Conservation (phyloP, 768 basidiomycete species). For the Tylopilus rubrobrunneus region DNA sequence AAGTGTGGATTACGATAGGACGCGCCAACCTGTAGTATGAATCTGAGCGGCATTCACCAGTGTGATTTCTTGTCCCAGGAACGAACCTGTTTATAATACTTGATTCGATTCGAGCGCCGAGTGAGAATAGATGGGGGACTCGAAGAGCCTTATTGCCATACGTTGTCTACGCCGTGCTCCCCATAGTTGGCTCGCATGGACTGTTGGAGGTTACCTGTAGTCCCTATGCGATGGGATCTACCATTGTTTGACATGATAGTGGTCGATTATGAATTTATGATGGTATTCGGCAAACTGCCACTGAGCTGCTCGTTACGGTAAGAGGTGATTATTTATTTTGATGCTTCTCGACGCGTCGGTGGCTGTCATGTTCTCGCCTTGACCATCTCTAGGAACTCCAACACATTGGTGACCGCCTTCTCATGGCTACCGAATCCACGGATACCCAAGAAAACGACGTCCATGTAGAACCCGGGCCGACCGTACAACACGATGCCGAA, state of each 20-base stretch:
- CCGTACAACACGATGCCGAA: conserved; percentile 11
- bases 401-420: no score
- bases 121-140: conserved; percentile 1
- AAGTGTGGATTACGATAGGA: conserved; percentile 74
- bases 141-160: conserved; percentile 21
- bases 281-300: no score
- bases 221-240: conserved; percentile 23
- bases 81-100: conserved; percentile 31
- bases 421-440: conserved; percentile 16
- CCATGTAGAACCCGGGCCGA: not conserved
- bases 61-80: not conserved
- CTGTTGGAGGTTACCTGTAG: conserved; percentile 25
- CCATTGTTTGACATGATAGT: conserved; percentile 11
- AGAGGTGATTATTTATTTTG: no score
- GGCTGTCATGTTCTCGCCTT: not conserved
- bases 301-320: no score
- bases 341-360: not conserved
- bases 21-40: conserved; percentile 43
- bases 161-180: conserved; percentile 58
- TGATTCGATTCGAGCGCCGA: not conserved
- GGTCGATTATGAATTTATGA: not conserved
- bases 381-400: not conserved
- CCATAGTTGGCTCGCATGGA: conserved; percentile 52
- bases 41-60: not conserved
- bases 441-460: conserved; percentile 6